Evolutionary conservation across 2,329 filamentous ascomycete species (phyloP), one percentile per base, ranked within the genome.

Genomic region (Colletotrichum sp.): DNA sequence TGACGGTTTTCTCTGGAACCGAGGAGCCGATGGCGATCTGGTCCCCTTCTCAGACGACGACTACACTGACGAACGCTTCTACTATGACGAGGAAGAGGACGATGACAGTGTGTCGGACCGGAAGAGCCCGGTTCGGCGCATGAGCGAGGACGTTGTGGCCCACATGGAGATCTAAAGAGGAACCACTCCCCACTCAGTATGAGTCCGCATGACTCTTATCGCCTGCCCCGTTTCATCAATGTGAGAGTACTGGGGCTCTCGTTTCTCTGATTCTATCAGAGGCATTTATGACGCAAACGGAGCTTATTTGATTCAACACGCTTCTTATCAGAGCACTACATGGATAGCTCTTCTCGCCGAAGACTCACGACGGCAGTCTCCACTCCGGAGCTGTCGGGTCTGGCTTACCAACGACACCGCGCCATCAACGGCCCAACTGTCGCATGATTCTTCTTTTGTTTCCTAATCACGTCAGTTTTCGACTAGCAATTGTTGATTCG

Each of bases 61-160:
- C 21, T 86, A 86, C 58, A 82, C 87, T 34, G 85, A 87, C 36
- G 86, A 87, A 29, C 83, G 84, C 38, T 82, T 84, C 27, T 85
- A 86, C 33, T 84, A 87, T 57, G 83, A 87, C n/a, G 83, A 85
- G 8, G 84, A 83, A 16, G 80, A 86, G 13, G 84, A 87, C 61
- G 83, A 83, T 18, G 85, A 84, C 24, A 83, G 84, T 58, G 83
- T 82, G 12, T 82, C 81, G 68, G 79, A 79, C 43, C 80, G 77
- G 57, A 84, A 83, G 70, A 83, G 84, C 57, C 84, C 85, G 9
- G 84, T 90, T 58, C 86, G 90, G 54, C 87, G 88, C 34, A 87
- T 92, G 81, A 92, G 90, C 76, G 91, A 93, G 81, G 91, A 93
- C 75, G 86, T 93, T 61, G 90, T 90, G 34, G 87, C 87, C 6